phyloP scores from a whole-genome alignment of 192 early-diverging fungal species.

The Coemansia sp. region DNA sequence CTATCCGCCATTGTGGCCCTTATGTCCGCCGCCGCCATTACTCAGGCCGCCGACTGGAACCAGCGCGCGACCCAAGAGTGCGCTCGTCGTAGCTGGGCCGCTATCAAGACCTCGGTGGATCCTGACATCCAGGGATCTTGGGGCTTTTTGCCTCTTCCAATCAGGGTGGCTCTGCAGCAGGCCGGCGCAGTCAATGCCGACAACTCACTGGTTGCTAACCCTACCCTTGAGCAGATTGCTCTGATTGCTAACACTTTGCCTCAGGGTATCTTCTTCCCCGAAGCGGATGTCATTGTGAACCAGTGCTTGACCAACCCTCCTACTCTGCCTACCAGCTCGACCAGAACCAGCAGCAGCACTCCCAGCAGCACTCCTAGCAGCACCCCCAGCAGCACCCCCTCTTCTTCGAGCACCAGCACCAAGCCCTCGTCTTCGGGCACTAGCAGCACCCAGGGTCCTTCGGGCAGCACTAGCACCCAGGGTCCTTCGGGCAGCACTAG shows the following conservation, averaged over 20 bases:
- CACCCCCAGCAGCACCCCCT: background rate
- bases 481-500: background rate
- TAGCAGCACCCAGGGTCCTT: background rate
- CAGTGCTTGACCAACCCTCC: slow-evolving; percentile 28
- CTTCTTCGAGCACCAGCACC: background rate
- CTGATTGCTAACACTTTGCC: slow-evolving; percentile 18
- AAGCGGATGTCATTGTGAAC: slow-evolving; percentile 27
- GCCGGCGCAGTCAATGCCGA: slow-evolving; percentile 17
- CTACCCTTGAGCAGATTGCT: slow-evolving; percentile 18
- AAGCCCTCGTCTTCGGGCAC: background rate
- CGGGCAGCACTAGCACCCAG: background rate
- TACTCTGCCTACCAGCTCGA: background rate
- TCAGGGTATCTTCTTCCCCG: slow-evolving; percentile 34
- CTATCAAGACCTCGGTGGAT: slow-evolving; percentile 33
- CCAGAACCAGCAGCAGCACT: background rate
- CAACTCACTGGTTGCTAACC: slow-evolving; percentile 21
- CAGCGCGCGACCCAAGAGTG: slow-evolving; percentile 23
- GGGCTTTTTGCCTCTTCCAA: slow-evolving; percentile 20
- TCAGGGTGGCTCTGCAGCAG: slow-evolving; percentile 22
- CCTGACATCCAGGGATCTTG: slow-evolving; percentile 15
- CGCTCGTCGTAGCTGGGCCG: slow-evolving; percentile 24
- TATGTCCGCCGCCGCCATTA: slow-evolving; percentile 9
- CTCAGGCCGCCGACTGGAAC: slow-evolving; percentile 29
- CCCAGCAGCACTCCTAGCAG: background rate
- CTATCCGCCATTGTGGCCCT: slow-evolving; percentile 18